These are phyloP conservation scores for Coemansia asiatica DNA, from an alignment of 192 early-diverging fungal genomes.

Conservation along the genomic window DNA sequence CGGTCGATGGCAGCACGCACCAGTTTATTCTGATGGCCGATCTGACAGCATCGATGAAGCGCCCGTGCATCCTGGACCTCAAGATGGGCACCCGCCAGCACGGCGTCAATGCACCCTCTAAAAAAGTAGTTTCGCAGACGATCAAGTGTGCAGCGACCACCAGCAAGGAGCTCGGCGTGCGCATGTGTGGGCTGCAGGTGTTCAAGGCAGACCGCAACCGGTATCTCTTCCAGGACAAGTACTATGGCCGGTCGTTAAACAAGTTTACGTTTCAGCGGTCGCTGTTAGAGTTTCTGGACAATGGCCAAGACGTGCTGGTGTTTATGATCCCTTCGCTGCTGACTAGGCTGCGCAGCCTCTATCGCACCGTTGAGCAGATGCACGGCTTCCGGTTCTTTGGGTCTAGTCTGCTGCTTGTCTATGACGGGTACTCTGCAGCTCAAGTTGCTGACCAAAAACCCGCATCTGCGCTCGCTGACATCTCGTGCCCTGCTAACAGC, in stretches of 20 bases:
- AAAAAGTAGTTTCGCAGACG: conserved; percentile 86
- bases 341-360: conserved; percentile 69
- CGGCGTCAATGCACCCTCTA: conserved; percentile 80
- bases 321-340: conserved; percentile 83
- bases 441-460: conserved; percentile 13
- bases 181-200: conserved; percentile 98
- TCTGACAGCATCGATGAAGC: conserved; percentile 82
- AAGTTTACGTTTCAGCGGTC: conserved; percentile 74
- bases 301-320: conserved; percentile 71
- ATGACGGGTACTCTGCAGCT: conserved; percentile 70
- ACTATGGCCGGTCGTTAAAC: conserved; percentile 86
- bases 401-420: conserved; percentile 84
- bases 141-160: conserved; percentile 92
- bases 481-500: too few species aligned
- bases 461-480: conserved; percentile 12
- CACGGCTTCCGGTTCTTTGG: conserved; percentile 89
- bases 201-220: conserved; percentile 72
- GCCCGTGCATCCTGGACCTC: conserved; percentile 94
- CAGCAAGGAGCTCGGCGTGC: conserved; percentile 85
- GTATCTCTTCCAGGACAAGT: conserved; percentile 92
- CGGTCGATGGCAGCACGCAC: conserved; percentile 53
- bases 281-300: conserved; percentile 81
- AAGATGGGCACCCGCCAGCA: conserved; percentile 99
- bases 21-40: conserved; percentile 95
- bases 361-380: conserved; percentile 73